Percentiles rank a stretch among this genome's conserved stretches.
Conservation (phyloP, 2,329 filamentous ascomycete genomes). For the Cladophialophora bantiana region DNA sequence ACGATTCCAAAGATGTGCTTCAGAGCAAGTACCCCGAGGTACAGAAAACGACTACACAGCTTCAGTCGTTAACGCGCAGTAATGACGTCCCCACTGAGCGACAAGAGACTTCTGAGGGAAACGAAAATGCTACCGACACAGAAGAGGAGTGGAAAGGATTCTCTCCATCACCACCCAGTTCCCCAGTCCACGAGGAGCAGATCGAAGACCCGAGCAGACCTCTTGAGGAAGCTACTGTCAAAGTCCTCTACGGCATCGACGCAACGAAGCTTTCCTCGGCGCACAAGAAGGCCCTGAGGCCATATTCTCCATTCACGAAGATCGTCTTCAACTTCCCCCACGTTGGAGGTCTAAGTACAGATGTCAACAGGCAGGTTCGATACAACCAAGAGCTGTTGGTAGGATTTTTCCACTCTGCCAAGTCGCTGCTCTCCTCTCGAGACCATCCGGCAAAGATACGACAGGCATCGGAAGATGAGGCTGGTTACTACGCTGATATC, state of each 20-base stretch:
- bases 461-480: slow-evolving; percentile 37
- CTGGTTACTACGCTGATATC: slow-evolving; percentile 38
- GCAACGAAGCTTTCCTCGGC: slow-evolving; percentile 49
- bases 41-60: slow-evolving; percentile 20
- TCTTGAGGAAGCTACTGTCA: slow-evolving; percentile 37
- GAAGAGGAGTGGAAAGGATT: slow-evolving; percentile 38
- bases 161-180: slow-evolving; percentile 31
- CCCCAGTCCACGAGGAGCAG: background rate
- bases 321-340: slow-evolving; percentile 98
- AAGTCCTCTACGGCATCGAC: slow-evolving; percentile 53
- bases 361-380: slow-evolving; percentile 92
- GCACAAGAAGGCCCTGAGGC: slow-evolving; percentile 38
- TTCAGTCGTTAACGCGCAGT: background rate
- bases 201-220: slow-evolving; percentile 12
- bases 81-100: background rate
- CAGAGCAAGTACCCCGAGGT: slow-evolving; percentile 77
- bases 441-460: slow-evolving; percentile 18
- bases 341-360: slow-evolving; percentile 87
- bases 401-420: slow-evolving; percentile 56
- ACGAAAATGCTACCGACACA: slow-evolving; percentile 17
- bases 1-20: slow-evolving; percentile 58
- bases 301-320: slow-evolving; percentile 67
- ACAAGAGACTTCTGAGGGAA: background rate
- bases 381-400: slow-evolving; percentile 75
- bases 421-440: slow-evolving; percentile 45